Evolutionary conservation across 176 grass and related monocot species (phyloP).

Genomic region (Themeda triandra): DNA sequence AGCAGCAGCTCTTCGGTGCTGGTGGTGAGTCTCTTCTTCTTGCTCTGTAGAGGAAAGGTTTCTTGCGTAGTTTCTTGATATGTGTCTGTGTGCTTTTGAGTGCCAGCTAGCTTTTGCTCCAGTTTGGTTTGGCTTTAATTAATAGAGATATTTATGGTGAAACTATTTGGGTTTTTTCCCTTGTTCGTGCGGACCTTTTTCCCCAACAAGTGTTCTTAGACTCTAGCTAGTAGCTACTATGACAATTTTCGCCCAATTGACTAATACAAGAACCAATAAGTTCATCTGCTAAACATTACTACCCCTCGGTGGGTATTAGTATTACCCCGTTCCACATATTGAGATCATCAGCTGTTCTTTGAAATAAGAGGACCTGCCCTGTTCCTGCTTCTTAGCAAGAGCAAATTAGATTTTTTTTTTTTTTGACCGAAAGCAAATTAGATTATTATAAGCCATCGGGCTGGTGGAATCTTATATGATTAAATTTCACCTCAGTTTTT

Average conservation of each 20-base stretch:
- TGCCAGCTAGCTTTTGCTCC: not conserved
- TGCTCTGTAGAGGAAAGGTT: not conserved
- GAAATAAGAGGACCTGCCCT: not conserved
- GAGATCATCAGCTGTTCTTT: not conserved
- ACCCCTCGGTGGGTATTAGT: not conserved
- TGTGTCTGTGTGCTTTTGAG: not conserved
- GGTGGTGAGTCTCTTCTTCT: constrained; percentile 34
- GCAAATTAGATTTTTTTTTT: not conserved
- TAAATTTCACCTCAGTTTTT: not conserved
- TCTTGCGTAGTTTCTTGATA: not conserved
- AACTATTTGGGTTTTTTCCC: not conserved
- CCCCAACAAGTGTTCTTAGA: not conserved
- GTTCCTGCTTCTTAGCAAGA: not conserved
- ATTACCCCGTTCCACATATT: not conserved
- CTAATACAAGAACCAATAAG: not conserved
- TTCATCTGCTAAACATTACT: not conserved
- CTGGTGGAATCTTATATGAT: not conserved
- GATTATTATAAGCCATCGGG: not conserved
- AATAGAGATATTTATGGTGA: not conserved
- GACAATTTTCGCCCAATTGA: not conserved
- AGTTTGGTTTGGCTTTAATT: not conserved
- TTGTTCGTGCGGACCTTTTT: not conserved
- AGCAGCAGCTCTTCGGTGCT: not conserved
- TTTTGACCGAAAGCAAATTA: no score
- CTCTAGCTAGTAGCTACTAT: not conserved